phyloP scores from a whole-genome alignment of 2,329 filamentous ascomycete genomes.

The Botrytis fragariae region DNA sequence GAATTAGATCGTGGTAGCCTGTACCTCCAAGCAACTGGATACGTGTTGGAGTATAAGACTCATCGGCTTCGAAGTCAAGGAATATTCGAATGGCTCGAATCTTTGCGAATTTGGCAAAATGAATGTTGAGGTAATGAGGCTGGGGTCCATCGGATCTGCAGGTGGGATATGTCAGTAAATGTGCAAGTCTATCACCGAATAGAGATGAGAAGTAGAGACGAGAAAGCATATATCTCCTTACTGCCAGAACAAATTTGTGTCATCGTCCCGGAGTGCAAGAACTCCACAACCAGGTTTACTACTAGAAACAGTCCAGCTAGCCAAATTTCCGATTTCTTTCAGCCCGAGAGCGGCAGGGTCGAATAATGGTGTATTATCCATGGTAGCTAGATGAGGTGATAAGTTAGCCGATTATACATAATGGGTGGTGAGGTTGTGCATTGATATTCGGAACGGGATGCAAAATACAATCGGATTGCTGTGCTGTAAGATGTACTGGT shows the following conservation, averaged over 20 bases:
- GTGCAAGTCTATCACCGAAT: background rate
- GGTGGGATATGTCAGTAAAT: background rate
- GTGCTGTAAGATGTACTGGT: background rate
- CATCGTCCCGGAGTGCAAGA: conserved; percentile 70
- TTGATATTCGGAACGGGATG: background rate
- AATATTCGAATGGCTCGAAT: conserved; percentile 78
- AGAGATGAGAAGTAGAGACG: background rate
- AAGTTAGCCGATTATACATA: conserved; percentile 19
- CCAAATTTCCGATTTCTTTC: conserved; percentile 82
- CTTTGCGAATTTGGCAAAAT: conserved; percentile 79
- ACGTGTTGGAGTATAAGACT: conserved; percentile 94
- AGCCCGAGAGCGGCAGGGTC: conserved; percentile 54
- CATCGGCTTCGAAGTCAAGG: conserved; percentile 88
- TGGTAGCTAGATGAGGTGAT: conserved; percentile 30
- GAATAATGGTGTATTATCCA: conserved; percentile 43
- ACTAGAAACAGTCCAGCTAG: conserved; percentile 78
- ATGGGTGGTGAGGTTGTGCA: background rate
- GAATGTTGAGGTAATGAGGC: conserved; percentile 77
- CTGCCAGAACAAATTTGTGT: conserved; percentile 77
- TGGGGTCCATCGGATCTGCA: conserved; percentile 76
- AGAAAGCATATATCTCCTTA: conserved; percentile 42
- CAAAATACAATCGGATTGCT: background rate
- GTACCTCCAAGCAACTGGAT: conserved; percentile 88
- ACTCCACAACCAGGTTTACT: conserved; percentile 79
- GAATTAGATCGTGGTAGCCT: conserved; percentile 84